phyloP scores from a whole-genome alignment of 192 early-diverging fungal species.

The Gamsiella multidivaricata region DNA sequence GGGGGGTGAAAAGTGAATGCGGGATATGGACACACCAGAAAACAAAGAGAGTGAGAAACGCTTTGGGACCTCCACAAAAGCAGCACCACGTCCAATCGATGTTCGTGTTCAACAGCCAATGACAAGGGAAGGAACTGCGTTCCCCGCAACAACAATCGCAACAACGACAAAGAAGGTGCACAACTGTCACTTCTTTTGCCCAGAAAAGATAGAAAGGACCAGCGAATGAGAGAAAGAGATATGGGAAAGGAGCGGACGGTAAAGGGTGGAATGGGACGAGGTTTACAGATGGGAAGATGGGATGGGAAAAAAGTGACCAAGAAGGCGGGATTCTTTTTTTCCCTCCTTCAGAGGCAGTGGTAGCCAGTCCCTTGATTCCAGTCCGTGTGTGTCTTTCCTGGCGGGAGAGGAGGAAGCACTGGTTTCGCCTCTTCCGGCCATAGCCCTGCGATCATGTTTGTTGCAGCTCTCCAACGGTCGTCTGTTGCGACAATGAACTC shows the following conservation, averaged over 20 bases:
- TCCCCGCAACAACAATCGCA: neutral
- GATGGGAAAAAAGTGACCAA: constrained; percentile 18
- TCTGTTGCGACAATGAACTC: constrained; percentile 2
- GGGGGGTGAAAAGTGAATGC: too few species aligned
- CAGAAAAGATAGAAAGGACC: neutral
- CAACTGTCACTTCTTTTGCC: too few species aligned
- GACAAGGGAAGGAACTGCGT: too few species aligned
- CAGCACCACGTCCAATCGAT: too few species aligned
- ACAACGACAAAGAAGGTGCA: neutral
- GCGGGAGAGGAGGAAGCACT: neutral
- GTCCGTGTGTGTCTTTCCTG: neutral
- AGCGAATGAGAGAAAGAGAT: constrained; percentile 1
- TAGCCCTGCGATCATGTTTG: neutral
- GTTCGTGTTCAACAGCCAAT: too few species aligned
- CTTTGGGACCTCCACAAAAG: too few species aligned
- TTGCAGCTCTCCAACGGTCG: neutral
- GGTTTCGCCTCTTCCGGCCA: neutral
- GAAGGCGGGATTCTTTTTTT: neutral
- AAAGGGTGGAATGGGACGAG: constrained; percentile 4
- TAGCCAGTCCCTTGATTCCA: too few species aligned
- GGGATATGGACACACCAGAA: too few species aligned
- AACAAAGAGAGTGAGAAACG: too few species aligned
- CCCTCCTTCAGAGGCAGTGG: neutral
- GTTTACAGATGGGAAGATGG: constrained; percentile 14
- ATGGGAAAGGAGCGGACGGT: neutral